Percentiles rank a stretch among this genome's conserved stretches.
These are phyloP conservation scores for Chaetoscypha palmicola DNA, from an alignment of 2,329 filamentous ascomycete species.

Conservation along the genomic window DNA sequence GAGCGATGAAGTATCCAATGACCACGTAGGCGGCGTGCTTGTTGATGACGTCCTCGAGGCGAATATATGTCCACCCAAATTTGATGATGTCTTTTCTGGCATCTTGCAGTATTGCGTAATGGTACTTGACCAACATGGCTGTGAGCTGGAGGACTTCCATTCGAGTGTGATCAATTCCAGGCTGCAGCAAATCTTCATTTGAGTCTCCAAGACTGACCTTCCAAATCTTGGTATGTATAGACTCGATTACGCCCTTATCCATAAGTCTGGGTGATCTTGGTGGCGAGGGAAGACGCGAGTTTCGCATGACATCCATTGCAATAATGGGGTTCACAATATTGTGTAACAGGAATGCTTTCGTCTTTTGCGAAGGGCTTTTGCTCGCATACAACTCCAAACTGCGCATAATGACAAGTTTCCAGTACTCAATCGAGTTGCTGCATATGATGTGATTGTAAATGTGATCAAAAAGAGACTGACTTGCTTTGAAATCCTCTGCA, in stretches of 20 bases:
- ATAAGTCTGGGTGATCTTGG: conserved; percentile 64
- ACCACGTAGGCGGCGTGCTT: conserved; percentile 97
- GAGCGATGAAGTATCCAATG: conserved; percentile 94
- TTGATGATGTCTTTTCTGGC: conserved; percentile 97
- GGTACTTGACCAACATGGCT: conserved; percentile 91
- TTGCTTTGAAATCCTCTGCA: conserved; percentile 70
- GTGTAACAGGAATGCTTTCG: conserved; percentile 87
- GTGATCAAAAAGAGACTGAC: conserved; percentile 69
- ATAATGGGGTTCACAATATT: conserved; percentile 93
- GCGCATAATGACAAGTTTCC: conserved; percentile 72
- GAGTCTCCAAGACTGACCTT: conserved; percentile 77
- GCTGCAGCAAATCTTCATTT: conserved; percentile 74
- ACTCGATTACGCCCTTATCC: conserved; percentile 80
- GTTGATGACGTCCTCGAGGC: conserved; percentile 97
- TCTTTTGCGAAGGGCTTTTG: conserved; percentile 73
- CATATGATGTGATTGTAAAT: conserved; percentile 81
- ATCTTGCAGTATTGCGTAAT: conserved; percentile 80
- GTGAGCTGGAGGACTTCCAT: conserved; percentile 96
- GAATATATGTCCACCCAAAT: conserved; percentile 97
- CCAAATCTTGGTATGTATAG: conserved; percentile 90
- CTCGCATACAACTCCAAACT: conserved; percentile 83
- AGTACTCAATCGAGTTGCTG: conserved; percentile 78
- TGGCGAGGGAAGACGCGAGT: conserved; percentile 54
- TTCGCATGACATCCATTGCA: conserved; percentile 88
- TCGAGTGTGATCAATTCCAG: conserved; percentile 87